Evolutionary conservation across 148 eudicot species (phyloP).

Genomic region (Polygonum aviculare): DNA sequence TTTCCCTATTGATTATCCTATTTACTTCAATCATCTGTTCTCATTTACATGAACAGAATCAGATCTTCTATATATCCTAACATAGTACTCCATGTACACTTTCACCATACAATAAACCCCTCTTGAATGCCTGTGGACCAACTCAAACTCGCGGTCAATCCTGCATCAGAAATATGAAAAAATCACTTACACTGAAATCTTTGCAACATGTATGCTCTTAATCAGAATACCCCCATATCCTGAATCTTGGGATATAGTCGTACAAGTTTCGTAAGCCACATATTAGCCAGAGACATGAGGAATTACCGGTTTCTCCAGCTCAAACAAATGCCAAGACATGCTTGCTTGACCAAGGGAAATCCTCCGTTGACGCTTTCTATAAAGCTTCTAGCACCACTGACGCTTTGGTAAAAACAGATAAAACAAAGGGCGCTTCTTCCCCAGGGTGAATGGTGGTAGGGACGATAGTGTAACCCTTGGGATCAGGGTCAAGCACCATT

Average conservation of each 20-base stretch:
- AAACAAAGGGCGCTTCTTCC: slow-evolving; percentile 99
- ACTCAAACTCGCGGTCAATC: background rate
- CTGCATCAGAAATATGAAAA: background rate
- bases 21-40: slow-evolving; percentile 7
- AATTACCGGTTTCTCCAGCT: background rate
- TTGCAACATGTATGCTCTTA: background rate
- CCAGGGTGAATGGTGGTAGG: slow-evolving; percentile 97
- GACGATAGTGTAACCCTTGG: slow-evolving; percentile 97
- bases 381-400: slow-evolving; percentile 72
- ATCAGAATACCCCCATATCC: no score
- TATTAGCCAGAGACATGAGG: background rate
- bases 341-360: background rate
- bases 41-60: slow-evolving; percentile 5
- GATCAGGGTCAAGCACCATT: slow-evolving; percentile 98
- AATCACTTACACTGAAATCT: background rate
- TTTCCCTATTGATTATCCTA: slow-evolving; percentile 5
- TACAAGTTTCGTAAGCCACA: background rate
- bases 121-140: background rate
- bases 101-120: slow-evolving; percentile 4
- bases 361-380: slow-evolving; percentile 21
- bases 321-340: background rate
- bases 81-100: slow-evolving; percentile 3
- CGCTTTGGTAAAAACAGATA: slow-evolving; percentile 93
- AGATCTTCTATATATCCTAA: slow-evolving; percentile 8
- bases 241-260: background rate